Base-by-base conservation (phyloP, 768 basidiomycete species). In the Fomitopsis serialis region DNA sequence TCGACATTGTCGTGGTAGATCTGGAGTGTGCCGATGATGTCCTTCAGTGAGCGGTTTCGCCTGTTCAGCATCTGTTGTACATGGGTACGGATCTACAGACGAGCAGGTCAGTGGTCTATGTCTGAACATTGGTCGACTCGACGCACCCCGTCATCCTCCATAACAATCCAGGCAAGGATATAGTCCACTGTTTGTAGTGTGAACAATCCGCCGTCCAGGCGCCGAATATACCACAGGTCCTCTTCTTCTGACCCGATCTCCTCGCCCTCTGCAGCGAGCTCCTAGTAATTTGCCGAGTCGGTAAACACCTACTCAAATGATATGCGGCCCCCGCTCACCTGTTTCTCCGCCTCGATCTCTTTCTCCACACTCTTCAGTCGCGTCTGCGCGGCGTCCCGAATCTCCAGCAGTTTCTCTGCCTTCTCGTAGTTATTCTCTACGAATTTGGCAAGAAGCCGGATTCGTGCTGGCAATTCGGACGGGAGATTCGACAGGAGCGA, bases 91-190 rank as follows among this genome's bases (percentile, higher is more conserved):
- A 94, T 84, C 96, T 98, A 61, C 32, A 15, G 27, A n/a, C 43
- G 35, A 42, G 40, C 53, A 36, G 45, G 32, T 17, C 55, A 45
- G 34, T 35, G 36, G 36, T 44, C n/a, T n/a, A n/a, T 21, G 50
- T 37, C 25, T 45, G 44, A 53, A 48, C 23, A 44, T 23, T 34
- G n/a, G 34, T 35, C 9, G 34, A 8, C 15, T 54, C 42, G 10
- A 70, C 89, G 52, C 72, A 97, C 97, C 35, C 96, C 97, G 61
- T 98, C 96, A 61, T 98, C 96, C 70, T 99, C 97, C 94, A 98
- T 95, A 52, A 84, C 79, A 24, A 98, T 70, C 97, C 97, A 99
- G 5, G 89, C 93, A 36, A 98, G 70, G 55, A 98, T 89, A 61
- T 95, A 98, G 68, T 98, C 96, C 37, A 92, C 80, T 17, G 86